phyloP scores from a whole-genome alignment of 2,329 filamentous ascomycete genomes.

The Sphaerulina populicola region DNA sequence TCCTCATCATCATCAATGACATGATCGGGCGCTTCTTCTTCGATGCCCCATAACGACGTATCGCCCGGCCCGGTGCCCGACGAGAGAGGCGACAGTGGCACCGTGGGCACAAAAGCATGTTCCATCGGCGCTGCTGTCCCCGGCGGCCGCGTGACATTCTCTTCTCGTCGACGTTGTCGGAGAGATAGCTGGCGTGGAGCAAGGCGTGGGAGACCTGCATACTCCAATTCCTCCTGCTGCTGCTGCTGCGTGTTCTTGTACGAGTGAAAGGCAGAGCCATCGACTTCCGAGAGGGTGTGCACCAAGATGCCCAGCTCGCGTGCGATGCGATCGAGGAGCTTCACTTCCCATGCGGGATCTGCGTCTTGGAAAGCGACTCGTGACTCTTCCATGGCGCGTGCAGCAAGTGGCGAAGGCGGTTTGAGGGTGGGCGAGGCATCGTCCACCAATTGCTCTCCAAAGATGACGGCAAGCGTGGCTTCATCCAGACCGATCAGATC shows the following conservation, averaged over 20 bases:
- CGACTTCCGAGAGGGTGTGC: conserved; percentile 73
- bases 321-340: conserved; percentile 74
- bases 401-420: conserved; percentile 29
- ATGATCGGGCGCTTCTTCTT: conserved; percentile 49
- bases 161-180: conserved; percentile 22
- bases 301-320: conserved; percentile 78
- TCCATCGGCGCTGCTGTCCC: conserved; percentile 17
- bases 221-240: conserved; percentile 51
- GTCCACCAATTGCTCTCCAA: conserved; percentile 65
- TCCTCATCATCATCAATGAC: conserved; percentile 27
- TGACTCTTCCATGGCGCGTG: conserved; percentile 26
- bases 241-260: conserved; percentile 53
- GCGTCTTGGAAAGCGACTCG: conserved; percentile 32
- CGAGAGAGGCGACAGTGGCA: conserved; percentile 26
- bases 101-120: conserved; percentile 28
- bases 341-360: conserved; percentile 58
- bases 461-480: conserved; percentile 69
- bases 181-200: conserved; percentile 20
- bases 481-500: conserved; percentile 91
- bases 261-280: conserved; percentile 71
- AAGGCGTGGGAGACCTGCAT: conserved; percentile 60
- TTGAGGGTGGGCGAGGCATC: conserved; percentile 30
- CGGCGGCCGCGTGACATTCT: conserved; percentile 10
- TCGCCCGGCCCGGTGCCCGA: conserved; percentile 32
- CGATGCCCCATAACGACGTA: conserved; percentile 58